Evolutionary conservation across 2,329 filamentous ascomycete genomes (phyloP), one percentile per base, ranked within the genome.

Genomic region (Penicillium sp.): DNA sequence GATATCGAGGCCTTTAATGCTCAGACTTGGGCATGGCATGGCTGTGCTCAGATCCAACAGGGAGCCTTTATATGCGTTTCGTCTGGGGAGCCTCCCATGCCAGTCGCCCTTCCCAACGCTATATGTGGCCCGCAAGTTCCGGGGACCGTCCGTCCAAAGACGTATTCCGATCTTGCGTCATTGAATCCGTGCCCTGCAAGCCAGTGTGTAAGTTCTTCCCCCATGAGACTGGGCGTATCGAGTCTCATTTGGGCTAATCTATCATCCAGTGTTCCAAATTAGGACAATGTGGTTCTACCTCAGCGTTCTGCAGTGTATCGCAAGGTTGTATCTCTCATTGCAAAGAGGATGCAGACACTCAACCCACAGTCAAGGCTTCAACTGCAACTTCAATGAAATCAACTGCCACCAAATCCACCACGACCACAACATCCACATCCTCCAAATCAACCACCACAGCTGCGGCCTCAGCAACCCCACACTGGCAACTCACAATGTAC

Each of bases 91-190:
- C 73, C 80, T 2, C 76, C 78, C 1, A 74, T 82, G 69, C 81
- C 81, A 5, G 71, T 75, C 0, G 58, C 71, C 0, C 65, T 80
- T 8, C 42, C 70, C 2, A 77, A 79, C 54, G 77, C 78, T 7
- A 63, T 76, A 1, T 83, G 83, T 67, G 82, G 83, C 0, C 83
- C 82, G 1, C 73, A 78, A 49, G 73, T 78, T 0, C 75, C 76
- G 3, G 78, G 79, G 1, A 82, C 80, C 0, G 55, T 66, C 14
- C 52, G 65, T 8, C 76, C 80, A 0, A 19, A 68, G 0, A 64
- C 69, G 22, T 75, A 72, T 19, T 75, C 64, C 3, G 66, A 71
- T 5, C 5, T 65, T 1, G 51, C 30, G 8, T 38, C 43, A 33
- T 28, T 65, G 26, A 65, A 65, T 37, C 61, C 51, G 1, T 65